Evolutionary conservation across 2,329 filamentous ascomycete species (phyloP).

Genomic region (Hypoxylon sp.): DNA sequence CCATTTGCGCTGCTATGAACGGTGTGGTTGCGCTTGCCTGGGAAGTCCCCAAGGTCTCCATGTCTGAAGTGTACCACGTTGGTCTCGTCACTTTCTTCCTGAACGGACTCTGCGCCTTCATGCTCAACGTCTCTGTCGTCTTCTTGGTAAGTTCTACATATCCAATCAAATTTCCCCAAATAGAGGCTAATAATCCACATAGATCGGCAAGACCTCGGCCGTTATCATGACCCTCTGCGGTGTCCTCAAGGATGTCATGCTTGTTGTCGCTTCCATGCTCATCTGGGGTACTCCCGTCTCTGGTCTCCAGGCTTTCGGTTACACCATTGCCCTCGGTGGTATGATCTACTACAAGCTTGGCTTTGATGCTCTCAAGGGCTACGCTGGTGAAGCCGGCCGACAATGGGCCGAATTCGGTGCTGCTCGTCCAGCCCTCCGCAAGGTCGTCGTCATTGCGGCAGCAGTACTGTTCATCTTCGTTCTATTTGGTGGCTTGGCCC

Average conservation of each 20-base stretch:
- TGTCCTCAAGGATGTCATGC: constrained; percentile 89
- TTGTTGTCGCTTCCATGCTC: constrained; percentile 83
- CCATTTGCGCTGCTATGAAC: constrained; percentile 87
- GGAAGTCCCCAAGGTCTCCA: constrained; percentile 78
- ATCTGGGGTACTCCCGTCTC: constrained; percentile 85
- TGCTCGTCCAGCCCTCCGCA: constrained; percentile 81
- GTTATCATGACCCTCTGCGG: constrained; percentile 89
- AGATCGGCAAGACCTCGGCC: constrained; percentile 91
- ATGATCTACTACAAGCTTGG: constrained; percentile 92
- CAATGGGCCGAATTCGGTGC: constrained; percentile 90
- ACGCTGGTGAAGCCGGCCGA: constrained; percentile 78
- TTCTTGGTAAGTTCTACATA: constrained; percentile 77
- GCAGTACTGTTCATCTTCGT: constrained; percentile 77
- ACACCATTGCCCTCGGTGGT: constrained; percentile 82
- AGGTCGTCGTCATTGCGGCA: constrained; percentile 78
- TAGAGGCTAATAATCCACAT: constrained; percentile 50
- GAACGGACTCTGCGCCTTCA: constrained; percentile 84
- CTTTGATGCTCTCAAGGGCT: constrained; percentile 85
- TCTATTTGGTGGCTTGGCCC: constrained; percentile 77
- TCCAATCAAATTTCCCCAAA: not conserved
- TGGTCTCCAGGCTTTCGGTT: constrained; percentile 84
- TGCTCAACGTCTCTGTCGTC: constrained; percentile 87
- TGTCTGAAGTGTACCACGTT: constrained; percentile 80
- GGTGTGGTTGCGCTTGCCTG: constrained; percentile 78
- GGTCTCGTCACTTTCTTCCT: constrained; percentile 79